These are phyloP conservation scores for Fraxinus excelsior DNA, from an alignment of 257 asterid genomes.

Conservation along the genomic window DNA sequence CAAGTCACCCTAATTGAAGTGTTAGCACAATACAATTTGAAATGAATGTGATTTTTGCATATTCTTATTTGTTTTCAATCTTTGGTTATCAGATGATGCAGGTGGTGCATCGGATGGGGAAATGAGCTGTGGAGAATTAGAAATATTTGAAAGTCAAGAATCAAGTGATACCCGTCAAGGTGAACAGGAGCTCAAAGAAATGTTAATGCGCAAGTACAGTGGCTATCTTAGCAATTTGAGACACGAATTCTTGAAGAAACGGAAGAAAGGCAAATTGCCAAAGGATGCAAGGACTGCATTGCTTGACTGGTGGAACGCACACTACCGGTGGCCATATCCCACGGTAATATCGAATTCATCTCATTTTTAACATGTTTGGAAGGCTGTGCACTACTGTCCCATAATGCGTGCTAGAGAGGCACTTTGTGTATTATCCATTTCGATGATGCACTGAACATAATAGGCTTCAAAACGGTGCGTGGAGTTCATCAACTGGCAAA, in stretches of 20 bases:
- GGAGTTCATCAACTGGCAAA: too few relatives aligned
- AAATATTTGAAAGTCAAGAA: slow-evolving; percentile 37
- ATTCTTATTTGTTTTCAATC: background rate
- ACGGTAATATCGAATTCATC: slow-evolving; percentile 48
- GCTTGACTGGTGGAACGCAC: slow-evolving; percentile 86
- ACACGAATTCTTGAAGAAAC: slow-evolving; percentile 67
- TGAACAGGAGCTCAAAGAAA: slow-evolving; percentile 54
- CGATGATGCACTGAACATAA: background rate
- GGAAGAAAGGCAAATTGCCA: slow-evolving; percentile 73
- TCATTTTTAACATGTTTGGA: background rate
- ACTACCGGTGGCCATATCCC: slow-evolving; percentile 91
- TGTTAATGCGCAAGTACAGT: slow-evolving; percentile 74
- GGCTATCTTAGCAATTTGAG: slow-evolving; percentile 71
- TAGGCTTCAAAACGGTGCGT: too few relatives aligned
- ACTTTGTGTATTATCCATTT: too few relatives aligned
- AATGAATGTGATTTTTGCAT: background rate
- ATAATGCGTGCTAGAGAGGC: too few relatives aligned
- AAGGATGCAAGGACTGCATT: slow-evolving; percentile 58
- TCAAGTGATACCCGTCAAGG: slow-evolving; percentile 30
- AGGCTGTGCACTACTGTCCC: background rate
- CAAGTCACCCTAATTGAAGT: too few relatives aligned
- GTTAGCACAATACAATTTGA: background rate
- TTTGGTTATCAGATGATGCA: slow-evolving; percentile 44
- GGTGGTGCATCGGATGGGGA: slow-evolving; percentile 54
- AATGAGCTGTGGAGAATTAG: slow-evolving; percentile 40